Evolutionary conservation across 2,329 filamentous ascomycete genomes (phyloP).

Genomic region (Aureobasidium sp.): DNA sequence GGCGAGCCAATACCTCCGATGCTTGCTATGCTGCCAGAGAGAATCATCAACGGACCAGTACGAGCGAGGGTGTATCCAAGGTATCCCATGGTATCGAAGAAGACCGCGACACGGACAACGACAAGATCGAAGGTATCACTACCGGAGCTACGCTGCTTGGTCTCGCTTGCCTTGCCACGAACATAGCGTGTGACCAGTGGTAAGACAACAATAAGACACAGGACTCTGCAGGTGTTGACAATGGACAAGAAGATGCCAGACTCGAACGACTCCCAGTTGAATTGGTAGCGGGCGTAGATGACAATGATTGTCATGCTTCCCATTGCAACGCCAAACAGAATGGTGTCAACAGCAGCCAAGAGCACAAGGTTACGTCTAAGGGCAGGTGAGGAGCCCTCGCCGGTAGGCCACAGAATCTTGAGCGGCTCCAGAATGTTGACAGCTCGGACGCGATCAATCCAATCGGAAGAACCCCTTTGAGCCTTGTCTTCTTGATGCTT

Average conservation of each 20-base stretch:
- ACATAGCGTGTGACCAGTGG: constrained; percentile 72
- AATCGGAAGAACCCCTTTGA: constrained; percentile 32
- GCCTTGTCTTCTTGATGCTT: constrained; percentile 48
- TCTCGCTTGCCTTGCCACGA: constrained; percentile 49
- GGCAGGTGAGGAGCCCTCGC: constrained; percentile 50
- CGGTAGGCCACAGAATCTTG: constrained; percentile 67
- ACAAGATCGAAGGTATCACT: constrained; percentile 71
- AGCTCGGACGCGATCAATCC: constrained; percentile 38
- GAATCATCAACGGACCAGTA: constrained; percentile 57
- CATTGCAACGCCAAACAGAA: constrained; percentile 75
- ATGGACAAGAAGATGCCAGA: constrained; percentile 73
- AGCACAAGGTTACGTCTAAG: constrained; percentile 76
- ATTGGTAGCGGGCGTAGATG: constrained; percentile 73
- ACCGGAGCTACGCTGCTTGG: constrained; percentile 53
- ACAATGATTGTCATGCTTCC: constrained; percentile 74
- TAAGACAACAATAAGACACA: constrained; percentile 66
- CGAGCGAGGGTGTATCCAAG: constrained; percentile 65
- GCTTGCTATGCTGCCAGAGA: constrained; percentile 65
- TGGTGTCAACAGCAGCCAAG: constrained; percentile 72
- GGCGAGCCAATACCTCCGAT: constrained; percentile 81
- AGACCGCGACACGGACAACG: constrained; percentile 65
- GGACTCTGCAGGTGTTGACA: constrained; percentile 69
- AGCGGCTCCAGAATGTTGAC: constrained; percentile 70
- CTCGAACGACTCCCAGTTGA: constrained; percentile 75
- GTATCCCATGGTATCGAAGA: constrained; percentile 70